Evolutionary conservation across 2,329 filamentous ascomycete genomes (phyloP), one percentile per base, ranked within the genome.

Genomic region (Monilinia fructicola): DNA sequence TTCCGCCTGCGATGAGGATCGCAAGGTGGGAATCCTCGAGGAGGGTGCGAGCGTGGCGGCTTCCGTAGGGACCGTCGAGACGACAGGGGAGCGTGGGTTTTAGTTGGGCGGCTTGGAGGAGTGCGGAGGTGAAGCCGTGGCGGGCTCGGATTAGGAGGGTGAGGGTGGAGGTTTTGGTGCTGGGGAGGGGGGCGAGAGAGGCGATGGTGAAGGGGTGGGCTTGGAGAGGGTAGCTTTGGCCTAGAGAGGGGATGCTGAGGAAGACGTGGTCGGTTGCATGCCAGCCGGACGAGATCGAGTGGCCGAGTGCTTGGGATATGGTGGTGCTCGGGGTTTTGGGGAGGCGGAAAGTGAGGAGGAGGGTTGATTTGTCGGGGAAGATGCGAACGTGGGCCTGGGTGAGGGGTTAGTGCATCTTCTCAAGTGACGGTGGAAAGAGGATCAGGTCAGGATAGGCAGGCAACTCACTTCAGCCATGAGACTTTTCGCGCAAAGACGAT

Each of bases 201-300:
- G 86, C 83, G 65, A 90, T 88, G 11, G 86, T 89, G 75, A 90
- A 90, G 0, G 87, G 87, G 72, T 90, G 87, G 0, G 86, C 81
- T 76, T 90, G 87, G 1, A 88, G 73, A 3, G 77, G 73, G 71
- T 88, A 82, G 64, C 79, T 81, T 3, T 77, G 75, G 2, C 82
- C 82, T 7, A 90, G 79, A 0, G 77, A 78, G 0, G 87, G 86
- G 0, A 89, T 77, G 1, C 84, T 84, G 66, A 90, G 74, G 75
- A 90, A 90, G 59, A 88, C 80, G 74, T 90, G 87, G 71, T 88
- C 85, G 21, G 85, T 85, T 2, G 87, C 82, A 26, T 79, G 73
- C 87, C 87, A 90, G 52, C 86, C 86, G 59, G 79, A 68, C 5
- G 71, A 73, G 70, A 83, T 80, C 1, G 71, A 78, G 78, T 67